phyloP scores from a whole-genome alignment of 768 basidiomycete species.

The Mycena galericulata region DNA sequence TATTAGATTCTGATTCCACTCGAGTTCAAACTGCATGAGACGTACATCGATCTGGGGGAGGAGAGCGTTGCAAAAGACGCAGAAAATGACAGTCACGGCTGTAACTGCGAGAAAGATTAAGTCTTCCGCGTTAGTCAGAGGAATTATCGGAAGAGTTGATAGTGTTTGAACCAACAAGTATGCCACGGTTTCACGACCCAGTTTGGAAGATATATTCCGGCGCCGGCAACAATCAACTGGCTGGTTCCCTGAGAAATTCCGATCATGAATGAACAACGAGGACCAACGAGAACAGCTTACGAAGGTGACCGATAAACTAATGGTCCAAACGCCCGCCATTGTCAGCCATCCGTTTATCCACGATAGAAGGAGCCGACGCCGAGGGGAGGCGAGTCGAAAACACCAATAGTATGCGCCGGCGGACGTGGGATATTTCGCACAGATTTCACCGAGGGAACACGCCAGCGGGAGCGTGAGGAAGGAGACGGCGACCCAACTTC shows the following conservation, averaged over 20 bases:
- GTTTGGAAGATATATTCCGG: constrained; percentile 66
- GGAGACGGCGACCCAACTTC: constrained; percentile 65
- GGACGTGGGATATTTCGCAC: constrained; percentile 70
- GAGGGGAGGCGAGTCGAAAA: constrained; percentile 67
- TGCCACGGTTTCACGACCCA: constrained; percentile 72
- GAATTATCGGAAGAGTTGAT: background rate
- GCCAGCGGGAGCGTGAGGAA: constrained; percentile 61
- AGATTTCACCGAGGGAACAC: constrained; percentile 68
- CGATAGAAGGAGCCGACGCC: constrained; percentile 61
- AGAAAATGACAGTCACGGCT: constrained; percentile 58
- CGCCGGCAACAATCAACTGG: constrained; percentile 70
- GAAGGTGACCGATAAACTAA: constrained; percentile 75
- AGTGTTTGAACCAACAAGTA: constrained; percentile 58
- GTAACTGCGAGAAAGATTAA: constrained; percentile 70
- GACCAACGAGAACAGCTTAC: constrained; percentile 44
- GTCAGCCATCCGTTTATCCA: constrained; percentile 81
- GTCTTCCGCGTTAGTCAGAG: constrained; percentile 45
- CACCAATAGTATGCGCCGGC: constrained; percentile 78
- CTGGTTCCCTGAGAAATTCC: constrained; percentile 55
- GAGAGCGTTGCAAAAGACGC: constrained; percentile 66
- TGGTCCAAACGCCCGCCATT: constrained; percentile 76
- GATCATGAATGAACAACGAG: background rate
- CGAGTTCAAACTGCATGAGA: background rate
- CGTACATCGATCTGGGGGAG: constrained; percentile 64
- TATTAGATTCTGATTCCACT: constrained; percentile 19